Conservation (phyloP, 1,139 yeast species). For the Diutina sp. region DNA sequence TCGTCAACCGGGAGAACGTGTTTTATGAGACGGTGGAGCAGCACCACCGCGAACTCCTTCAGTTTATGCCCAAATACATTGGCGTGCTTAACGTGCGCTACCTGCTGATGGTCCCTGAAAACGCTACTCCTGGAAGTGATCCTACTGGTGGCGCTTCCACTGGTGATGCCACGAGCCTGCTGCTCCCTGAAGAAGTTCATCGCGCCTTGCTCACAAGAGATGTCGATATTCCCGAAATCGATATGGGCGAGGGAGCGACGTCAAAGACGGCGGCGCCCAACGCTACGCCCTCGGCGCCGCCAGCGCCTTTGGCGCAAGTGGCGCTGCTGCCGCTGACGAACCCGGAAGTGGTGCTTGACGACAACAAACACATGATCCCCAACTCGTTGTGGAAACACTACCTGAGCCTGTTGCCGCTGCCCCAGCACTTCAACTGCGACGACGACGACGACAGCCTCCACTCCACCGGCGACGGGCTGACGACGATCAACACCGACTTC, state of each 20-base stretch:
- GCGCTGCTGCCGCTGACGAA: slow-evolving; percentile 27
- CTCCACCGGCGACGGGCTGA: slow-evolving; percentile 14
- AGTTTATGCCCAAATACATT: slow-evolving; percentile 85
- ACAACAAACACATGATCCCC: slow-evolving; percentile 82
- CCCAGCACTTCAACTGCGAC: slow-evolving; percentile 11
- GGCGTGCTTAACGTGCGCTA: slow-evolving; percentile 91
- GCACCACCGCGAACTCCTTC: slow-evolving; percentile 60
- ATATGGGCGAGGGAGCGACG: not conserved
- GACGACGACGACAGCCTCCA: slow-evolving; percentile 2
- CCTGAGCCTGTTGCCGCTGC: slow-evolving; percentile 37
- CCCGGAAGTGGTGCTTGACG: slow-evolving; percentile 69
- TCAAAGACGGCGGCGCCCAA: not conserved
- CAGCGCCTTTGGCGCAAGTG: slow-evolving; percentile 1
- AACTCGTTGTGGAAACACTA: slow-evolving; percentile 58
- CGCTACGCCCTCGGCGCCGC: not conserved
- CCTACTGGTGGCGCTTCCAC: not conserved
- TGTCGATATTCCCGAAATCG: not conserved
- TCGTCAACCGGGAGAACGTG: slow-evolving; percentile 76
- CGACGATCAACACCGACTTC: slow-evolving; percentile 24
- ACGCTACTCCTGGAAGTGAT: not conserved
- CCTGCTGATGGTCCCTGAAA: slow-evolving; percentile 27
- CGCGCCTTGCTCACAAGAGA: not conserved
- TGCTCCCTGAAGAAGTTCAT: not conserved
- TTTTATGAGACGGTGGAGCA: slow-evolving; percentile 87
- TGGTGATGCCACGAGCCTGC: not conserved